Evolutionary conservation across 106 monocot species (phyloP), one percentile per base, ranked within the genome.

Genomic region (Ottelia alismoides): DNA sequence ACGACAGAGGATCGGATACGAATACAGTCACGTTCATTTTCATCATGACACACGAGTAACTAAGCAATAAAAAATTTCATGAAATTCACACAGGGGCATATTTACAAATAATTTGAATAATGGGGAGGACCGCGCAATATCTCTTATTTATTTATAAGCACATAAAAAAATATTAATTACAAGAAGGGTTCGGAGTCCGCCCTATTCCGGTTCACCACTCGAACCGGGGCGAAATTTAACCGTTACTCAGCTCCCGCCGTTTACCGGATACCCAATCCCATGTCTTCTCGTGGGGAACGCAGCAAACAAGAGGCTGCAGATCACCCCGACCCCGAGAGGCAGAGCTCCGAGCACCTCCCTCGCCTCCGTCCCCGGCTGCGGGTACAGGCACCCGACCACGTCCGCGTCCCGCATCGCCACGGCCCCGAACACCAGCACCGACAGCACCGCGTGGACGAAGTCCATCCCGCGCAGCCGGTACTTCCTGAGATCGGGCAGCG

Each of bases 201-300:
- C n/a, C n/a, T n/a, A n/a, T n/a, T n/a, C n/a, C n/a, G n/a, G n/a
- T n/a, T n/a, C n/a, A n/a, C n/a, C n/a, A n/a, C n/a, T n/a, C n/a
- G n/a, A n/a, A n/a, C n/a, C n/a, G n/a, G n/a, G n/a, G n/a, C n/a
- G n/a, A n/a, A n/a, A n/a, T n/a, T n/a, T n/a, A n/a, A n/a, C n/a
- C n/a, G n/a, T n/a, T n/a, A n/a, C n/a, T 21, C 30, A 49, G 21
- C 26, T 51, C 14, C 65, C 54, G 27, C 62, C 35, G 19, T 63
- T 68, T 1, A 79, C 85, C 1, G 85, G 82, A 51, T 78, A 82
- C 1, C 92, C 92, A 62, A 92, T 69, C 12, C 92, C 92, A 52
- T 79, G 85, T 30, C 92, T 44, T 14, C 53, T 74, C 2, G 84
- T 85, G 1, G 92, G 92, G 49, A 92, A 92, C 24, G 74, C 67